A percentile compares a stretch with the other conserved stretches of the same genome.
phyloP scores from a whole-genome alignment of 2,329 filamentous ascomycete genomes.

The Alternaria solani region DNA sequence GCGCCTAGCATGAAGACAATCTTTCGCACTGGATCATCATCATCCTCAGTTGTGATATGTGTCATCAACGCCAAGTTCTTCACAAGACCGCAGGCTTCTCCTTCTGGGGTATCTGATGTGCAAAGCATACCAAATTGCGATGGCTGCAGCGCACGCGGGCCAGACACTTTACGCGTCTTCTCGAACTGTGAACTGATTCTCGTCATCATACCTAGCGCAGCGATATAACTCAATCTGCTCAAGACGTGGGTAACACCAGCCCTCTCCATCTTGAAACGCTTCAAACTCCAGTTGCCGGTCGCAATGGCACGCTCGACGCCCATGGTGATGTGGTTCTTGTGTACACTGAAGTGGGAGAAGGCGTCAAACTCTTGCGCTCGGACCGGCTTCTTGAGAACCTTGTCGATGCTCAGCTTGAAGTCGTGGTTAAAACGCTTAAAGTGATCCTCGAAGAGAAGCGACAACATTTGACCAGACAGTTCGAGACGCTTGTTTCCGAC shows the following conservation, averaged over 20 bases:
- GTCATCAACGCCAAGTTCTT: slow-evolving; percentile 99
- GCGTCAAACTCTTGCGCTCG: slow-evolving; percentile 89
- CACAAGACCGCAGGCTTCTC: slow-evolving; percentile 95
- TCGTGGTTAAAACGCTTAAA: slow-evolving; percentile 95
- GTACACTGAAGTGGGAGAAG: slow-evolving; percentile 80
- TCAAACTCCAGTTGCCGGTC: slow-evolving; percentile 96
- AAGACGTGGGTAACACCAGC: slow-evolving; percentile 96
- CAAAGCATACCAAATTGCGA: slow-evolving; percentile 99
- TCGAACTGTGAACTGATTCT: slow-evolving; percentile 98
- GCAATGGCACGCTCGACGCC: slow-evolving; percentile 97
- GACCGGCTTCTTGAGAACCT: slow-evolving; percentile 92
- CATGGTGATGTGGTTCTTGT: slow-evolving; percentile 85
- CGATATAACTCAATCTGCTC: slow-evolving; percentile 94
- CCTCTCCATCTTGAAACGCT: slow-evolving; percentile 98
- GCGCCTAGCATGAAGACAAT: slow-evolving; percentile 87
- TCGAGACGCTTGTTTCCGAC: slow-evolving; percentile 97
- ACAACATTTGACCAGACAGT: slow-evolving; percentile 90
- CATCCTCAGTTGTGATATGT: slow-evolving; percentile 96
- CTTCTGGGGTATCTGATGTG: slow-evolving; percentile 96
- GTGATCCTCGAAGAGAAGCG: slow-evolving; percentile 93
- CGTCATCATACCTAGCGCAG: slow-evolving; percentile 99
- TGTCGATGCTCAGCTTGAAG: slow-evolving; percentile 93
- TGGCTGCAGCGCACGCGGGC: slow-evolving; percentile 92
- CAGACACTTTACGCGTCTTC: slow-evolving; percentile 95
- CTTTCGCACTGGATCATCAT: slow-evolving; percentile 87